Evolutionary conservation across 2,329 filamentous ascomycete genomes (phyloP).

Genomic region (Fusarium bulbicola): DNA sequence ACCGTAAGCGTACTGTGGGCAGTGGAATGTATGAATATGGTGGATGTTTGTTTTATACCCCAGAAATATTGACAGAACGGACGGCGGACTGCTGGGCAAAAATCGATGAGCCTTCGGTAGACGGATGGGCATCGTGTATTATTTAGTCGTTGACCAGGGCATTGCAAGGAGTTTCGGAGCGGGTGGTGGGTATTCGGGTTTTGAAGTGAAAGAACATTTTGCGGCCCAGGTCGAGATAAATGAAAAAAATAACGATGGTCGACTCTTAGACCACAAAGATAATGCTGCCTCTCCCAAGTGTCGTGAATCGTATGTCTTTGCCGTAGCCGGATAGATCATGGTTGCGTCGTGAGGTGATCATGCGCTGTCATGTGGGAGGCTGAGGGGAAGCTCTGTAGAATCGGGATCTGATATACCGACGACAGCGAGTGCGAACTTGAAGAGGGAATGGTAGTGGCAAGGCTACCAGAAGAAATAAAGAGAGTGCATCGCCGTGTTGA

Average conservation of each 20-base stretch:
- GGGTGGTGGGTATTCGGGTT: conserved; percentile 37
- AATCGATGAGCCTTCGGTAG: neutral
- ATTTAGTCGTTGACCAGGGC: conserved; percentile 42
- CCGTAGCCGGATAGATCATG: neutral
- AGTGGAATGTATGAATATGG: conserved; percentile 40
- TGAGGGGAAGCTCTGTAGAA: conserved; percentile 30
- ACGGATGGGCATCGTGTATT: conserved; percentile 28
- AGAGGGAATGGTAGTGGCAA: too few relatives aligned
- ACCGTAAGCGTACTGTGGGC: conserved; percentile 7
- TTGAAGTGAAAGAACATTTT: conserved; percentile 39
- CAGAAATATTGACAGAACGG: conserved; percentile 22
- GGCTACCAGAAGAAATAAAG: neutral
- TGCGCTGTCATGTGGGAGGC: conserved; percentile 21
- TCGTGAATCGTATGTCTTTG: neutral
- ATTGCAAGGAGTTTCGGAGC: conserved; percentile 53
- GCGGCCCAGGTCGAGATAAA: conserved; percentile 38
- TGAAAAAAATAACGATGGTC: conserved; percentile 36
- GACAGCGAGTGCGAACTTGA: neutral
- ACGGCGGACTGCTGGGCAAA: conserved; percentile 17
- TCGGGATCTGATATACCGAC: conserved; percentile 2
- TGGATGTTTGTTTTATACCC: conserved; percentile 43
- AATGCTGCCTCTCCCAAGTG: neutral
- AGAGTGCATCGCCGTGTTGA: neutral
- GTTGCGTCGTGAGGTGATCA: conserved; percentile 13
- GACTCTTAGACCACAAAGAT: conserved; percentile 20